phyloP scores from a whole-genome alignment of 1,139 yeast genomes.

The Candida freyschussii region DNA sequence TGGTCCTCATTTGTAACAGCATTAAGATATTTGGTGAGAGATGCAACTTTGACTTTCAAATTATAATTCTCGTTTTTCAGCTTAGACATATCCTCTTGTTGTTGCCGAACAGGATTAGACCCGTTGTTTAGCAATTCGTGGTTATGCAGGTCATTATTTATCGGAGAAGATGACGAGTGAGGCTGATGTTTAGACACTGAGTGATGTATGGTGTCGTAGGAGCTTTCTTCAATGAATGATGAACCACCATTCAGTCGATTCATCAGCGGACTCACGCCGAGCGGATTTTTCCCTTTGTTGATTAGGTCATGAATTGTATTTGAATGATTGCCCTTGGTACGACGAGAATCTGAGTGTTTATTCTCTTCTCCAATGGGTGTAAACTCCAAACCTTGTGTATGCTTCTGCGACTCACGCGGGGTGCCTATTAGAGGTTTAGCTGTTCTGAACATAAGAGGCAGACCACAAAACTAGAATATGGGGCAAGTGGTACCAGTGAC shows the following conservation, averaged over 20 bases:
- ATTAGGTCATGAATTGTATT: conserved; percentile 9
- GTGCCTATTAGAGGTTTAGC: conserved; percentile 21
- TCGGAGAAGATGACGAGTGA: conserved; percentile 16
- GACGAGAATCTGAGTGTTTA: conserved; percentile 1
- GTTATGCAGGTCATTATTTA: conserved; percentile 13
- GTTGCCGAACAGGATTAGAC: conserved; percentile 48
- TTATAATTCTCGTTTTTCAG: conserved; percentile 59
- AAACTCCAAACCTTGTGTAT: conserved; percentile 15
- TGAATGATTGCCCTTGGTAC: neutral
- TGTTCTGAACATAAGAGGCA: conserved; percentile 16
- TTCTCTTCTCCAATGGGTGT: conserved; percentile 24
- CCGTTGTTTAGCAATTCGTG: conserved; percentile 30
- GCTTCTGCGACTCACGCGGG: conserved; percentile 14
- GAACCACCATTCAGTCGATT: conserved; percentile 25
- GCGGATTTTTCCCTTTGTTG: conserved; percentile 13
- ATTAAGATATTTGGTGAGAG: conserved; percentile 46
- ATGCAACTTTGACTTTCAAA: conserved; percentile 53
- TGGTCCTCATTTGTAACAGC: conserved; percentile 24
- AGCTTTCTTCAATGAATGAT: conserved; percentile 23
- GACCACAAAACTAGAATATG: conserved; percentile 7
- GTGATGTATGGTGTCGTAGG: conserved; percentile 20
- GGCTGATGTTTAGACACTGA: conserved; percentile 9
- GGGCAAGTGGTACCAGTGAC: neutral
- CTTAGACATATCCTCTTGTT: conserved; percentile 45
- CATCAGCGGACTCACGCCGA: conserved; percentile 17